Evolutionary conservation across 257 asterid genomes (phyloP), one percentile per base, ranked within the genome.

Genomic region (Solanum lycopersicoides): DNA sequence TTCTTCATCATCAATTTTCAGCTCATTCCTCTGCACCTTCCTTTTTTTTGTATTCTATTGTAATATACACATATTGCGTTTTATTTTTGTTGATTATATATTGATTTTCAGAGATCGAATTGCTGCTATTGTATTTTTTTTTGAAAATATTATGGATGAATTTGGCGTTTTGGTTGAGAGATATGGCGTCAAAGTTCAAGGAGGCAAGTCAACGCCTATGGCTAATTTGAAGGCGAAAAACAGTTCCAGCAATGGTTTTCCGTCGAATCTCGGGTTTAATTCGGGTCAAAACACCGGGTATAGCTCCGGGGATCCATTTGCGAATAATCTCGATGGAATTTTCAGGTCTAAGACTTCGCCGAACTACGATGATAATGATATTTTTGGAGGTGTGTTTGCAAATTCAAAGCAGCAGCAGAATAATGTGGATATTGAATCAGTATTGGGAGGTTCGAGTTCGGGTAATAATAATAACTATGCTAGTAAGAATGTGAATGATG

Each of bases 161-260:
- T 95, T 96, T 84, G 98, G 97, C 45, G 98, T 95, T 53, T 89
- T 94, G 92, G 96, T 94, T 68, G 96, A 96, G 94, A 93, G 98
- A 88, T 92, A 91, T 47, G 99, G 99, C 41, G 92, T 93, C 93
- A 95, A 92, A 87, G 92, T 96, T 86, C 92, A 93, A 7, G 85
- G 85, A 3, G 94, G 94, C 3, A 94, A 92, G 89, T 92, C 97
- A 85, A 92, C 95, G 30, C 98, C 99, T 7, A 89, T 95, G 94
- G 94, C 98, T 10, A 92, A 93, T 86, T 89, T 89, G 86, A 95
- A 96, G 89, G 91, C 94, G 11, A 89, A 88, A 59, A 25, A 82
- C 83, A 88, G 85, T 87, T 83, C 77, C 84, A 30, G 14, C 50
- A 56, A 44, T 87, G 92, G 85, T 9, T 89, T 87, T 84, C 90